Percentiles rank a stretch among this genome's conserved stretches.
phyloP scores from a whole-genome alignment of 345 rosid genomes.

The Excoecaria cochinchinensis region DNA sequence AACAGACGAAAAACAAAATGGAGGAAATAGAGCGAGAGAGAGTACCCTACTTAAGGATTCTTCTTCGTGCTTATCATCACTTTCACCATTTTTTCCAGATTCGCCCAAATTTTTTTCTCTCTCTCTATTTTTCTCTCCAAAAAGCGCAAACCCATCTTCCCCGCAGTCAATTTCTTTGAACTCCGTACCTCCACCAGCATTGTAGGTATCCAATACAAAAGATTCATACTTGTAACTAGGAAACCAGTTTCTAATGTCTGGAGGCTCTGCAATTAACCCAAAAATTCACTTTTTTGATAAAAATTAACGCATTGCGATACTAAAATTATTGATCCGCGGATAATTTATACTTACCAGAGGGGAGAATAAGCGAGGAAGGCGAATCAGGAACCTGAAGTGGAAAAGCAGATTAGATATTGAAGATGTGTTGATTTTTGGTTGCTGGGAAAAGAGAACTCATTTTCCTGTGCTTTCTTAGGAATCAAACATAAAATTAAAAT shows the following conservation, averaged over 20 bases:
- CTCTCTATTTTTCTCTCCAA: background rate
- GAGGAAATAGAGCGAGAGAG: too few species aligned
- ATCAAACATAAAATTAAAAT: background rate
- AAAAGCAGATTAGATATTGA: background rate
- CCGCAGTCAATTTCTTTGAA: constrained; percentile 7
- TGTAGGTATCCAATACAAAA: constrained; percentile 35
- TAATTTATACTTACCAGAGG: constrained; percentile 27
- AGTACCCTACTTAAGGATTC: too few species aligned
- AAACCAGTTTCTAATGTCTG: constrained; percentile 62
- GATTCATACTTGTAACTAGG: constrained; percentile 58
- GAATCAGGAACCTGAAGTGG: constrained; percentile 17
- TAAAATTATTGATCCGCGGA: too few species aligned
- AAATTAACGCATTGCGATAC: background rate
- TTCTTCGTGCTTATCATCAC: too few species aligned
- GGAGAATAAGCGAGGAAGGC: constrained; percentile 14
- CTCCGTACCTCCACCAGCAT: constrained; percentile 23
- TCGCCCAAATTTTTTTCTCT: too few species aligned
- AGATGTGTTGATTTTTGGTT: background rate
- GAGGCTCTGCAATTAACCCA: constrained; percentile 45
- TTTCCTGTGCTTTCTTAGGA: background rate
- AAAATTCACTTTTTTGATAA: background rate
- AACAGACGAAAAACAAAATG: too few species aligned
- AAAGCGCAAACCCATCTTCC: background rate
- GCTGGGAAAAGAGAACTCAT: background rate
- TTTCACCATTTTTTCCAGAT: too few species aligned